Evolutionary conservation across 2,329 filamentous ascomycete species (phyloP).

Genomic region (Botrytis medusae): DNA sequence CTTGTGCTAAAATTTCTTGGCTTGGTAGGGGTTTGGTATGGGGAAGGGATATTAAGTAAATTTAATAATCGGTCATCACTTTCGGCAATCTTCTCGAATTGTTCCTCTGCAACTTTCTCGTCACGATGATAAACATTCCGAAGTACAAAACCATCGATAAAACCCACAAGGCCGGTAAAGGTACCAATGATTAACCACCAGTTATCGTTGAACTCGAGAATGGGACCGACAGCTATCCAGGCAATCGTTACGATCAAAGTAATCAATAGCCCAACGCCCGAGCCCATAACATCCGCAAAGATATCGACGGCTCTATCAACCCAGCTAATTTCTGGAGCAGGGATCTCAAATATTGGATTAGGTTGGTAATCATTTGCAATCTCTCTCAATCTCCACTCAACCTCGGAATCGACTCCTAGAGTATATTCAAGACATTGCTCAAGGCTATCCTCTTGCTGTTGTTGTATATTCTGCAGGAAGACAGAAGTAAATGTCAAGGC

Average conservation of each 20-base stretch:
- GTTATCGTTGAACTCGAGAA: neutral
- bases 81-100: neutral
- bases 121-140: neutral
- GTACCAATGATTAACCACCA: neutral
- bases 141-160: conserved; percentile 26
- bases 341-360: conserved; percentile 33
- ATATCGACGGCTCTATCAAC: neutral
- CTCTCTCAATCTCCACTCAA: conserved; percentile 40
- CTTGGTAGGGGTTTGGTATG: neutral
- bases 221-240: neutral
- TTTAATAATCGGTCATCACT: neutral
- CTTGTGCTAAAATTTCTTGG: neutral
- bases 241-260: neutral
- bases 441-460: conserved; percentile 41
- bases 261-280: neutral
- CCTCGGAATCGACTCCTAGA: conserved; percentile 39
- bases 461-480: conserved; percentile 43
- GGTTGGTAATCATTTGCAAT: conserved; percentile 39
- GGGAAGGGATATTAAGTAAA: neutral
- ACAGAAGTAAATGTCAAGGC: conserved; percentile 44
- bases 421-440: conserved; percentile 39
- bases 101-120: neutral
- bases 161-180: neutral
- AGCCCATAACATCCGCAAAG: neutral
- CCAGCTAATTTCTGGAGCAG: neutral